Evolutionary conservation across 805 yeast species (phyloP).

Genomic region (Schwanniomyces pseudopolymorphus): DNA sequence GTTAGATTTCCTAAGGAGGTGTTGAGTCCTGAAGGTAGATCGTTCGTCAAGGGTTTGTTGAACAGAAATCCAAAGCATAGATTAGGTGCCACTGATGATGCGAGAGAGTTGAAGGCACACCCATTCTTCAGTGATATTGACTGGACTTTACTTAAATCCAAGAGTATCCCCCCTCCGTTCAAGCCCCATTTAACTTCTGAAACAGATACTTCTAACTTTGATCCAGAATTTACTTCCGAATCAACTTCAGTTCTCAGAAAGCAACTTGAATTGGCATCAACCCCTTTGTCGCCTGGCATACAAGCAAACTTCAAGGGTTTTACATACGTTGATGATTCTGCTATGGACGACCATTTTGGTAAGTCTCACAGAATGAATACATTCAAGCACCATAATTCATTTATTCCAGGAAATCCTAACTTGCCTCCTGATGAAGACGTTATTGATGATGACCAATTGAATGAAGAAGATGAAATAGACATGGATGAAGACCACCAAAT

Average conservation of each 20-base stretch:
- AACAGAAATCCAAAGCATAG: conserved; percentile 96
- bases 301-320: conserved; percentile 97
- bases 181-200: conserved; percentile 90
- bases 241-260: conserved; percentile 78
- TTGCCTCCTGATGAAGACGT: conserved; percentile 83
- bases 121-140: conserved; percentile 90
- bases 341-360: conserved; percentile 82
- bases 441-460: conserved; percentile 64
- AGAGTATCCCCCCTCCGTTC: conserved; percentile 93
- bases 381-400: conserved; percentile 58
- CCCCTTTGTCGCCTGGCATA: conserved; percentile 91
- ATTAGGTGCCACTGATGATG: conserved; percentile 87
- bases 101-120: conserved; percentile 88
- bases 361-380: conserved; percentile 38
- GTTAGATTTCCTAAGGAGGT: conserved; percentile 97
- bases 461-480: conserved; percentile 46
- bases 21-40: conserved; percentile 86
- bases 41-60: conserved; percentile 91
- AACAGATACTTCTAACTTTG: conserved; percentile 94
- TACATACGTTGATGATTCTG: conserved; percentile 91
- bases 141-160: conserved; percentile 76
- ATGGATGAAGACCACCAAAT: conserved; percentile 59
- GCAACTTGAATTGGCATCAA: conserved; percentile 61
- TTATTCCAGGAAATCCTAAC: conserved; percentile 77
- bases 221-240: conserved; percentile 94